These are phyloP conservation scores for Podospora pseudocomata DNA, from an alignment of 495 filamentous ascomycete genomes.

Conservation along the genomic window DNA sequence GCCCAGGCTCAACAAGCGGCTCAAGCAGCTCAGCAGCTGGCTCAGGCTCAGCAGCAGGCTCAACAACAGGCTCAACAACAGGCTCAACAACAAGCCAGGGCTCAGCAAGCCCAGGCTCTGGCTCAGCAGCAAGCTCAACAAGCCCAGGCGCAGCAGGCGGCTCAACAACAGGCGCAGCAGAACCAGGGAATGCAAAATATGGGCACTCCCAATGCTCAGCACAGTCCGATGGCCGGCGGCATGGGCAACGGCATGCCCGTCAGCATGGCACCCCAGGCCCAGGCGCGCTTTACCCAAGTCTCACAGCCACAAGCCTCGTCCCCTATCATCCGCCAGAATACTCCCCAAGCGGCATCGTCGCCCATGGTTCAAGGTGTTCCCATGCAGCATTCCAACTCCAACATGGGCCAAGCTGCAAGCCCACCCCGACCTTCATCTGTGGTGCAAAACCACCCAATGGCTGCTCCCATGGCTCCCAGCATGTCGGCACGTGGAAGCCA, in stretches of 20 bases:
- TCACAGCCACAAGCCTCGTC: constrained; percentile 72
- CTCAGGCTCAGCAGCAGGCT: constrained; percentile 39
- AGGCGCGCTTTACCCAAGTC: constrained; percentile 55
- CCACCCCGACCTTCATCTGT: constrained; percentile 75
- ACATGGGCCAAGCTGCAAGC: constrained; percentile 61
- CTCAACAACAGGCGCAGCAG: constrained; percentile 33
- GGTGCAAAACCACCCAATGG: constrained; percentile 64
- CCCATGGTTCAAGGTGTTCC: constrained; percentile 68
- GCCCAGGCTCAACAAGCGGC: constrained; percentile 45
- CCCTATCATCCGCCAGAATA: constrained; percentile 73
- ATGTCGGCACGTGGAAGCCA: constrained; percentile 80
- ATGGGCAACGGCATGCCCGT: constrained; percentile 43
- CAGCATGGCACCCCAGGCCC: constrained; percentile 51
- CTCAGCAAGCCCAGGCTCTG: constrained; percentile 35
- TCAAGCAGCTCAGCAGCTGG: constrained; percentile 31
- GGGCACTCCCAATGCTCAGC: constrained; percentile 38
- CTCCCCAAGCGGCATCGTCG: constrained; percentile 73
- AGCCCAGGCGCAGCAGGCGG: constrained; percentile 42
- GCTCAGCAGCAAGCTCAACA: constrained; percentile 43
- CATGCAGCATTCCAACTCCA: constrained; percentile 77
- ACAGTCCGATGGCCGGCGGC: constrained; percentile 26
- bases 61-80: constrained; percentile 27
- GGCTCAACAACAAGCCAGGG: constrained; percentile 32
- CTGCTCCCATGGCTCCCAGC: constrained; percentile 58
- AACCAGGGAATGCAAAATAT: constrained; percentile 31